These are phyloP conservation scores for Aspergillus floridensis DNA, from an alignment of 2,329 filamentous ascomycete species.

Conservation along the genomic window DNA sequence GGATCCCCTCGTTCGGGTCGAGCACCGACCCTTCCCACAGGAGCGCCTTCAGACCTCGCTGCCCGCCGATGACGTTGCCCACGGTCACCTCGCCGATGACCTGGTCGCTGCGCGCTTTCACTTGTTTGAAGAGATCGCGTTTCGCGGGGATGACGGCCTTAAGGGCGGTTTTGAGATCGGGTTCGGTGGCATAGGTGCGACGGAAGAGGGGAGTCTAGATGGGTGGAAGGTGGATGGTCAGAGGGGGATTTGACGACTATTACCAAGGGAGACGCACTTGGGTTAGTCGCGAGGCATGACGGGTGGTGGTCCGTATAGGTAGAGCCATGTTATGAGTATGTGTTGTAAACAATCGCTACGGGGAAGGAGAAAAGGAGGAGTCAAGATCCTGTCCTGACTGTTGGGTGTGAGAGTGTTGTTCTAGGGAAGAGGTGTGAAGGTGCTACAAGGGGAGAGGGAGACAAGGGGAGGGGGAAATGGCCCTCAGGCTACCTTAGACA, in stretches of 20 bases:
- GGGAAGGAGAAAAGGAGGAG: not conserved
- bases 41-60: slow-evolving; percentile 97
- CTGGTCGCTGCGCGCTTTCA: slow-evolving; percentile 81
- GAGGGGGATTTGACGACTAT: not conserved
- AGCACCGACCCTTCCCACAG: slow-evolving; percentile 98
- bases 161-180: slow-evolving; percentile 84
- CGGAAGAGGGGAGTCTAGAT: slow-evolving; percentile 12
- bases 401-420: not conserved
- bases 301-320: slow-evolving; percentile 34
- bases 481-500: not conserved
- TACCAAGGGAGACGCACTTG: slow-evolving; percentile 28
- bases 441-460: not conserved
- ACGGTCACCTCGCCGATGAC: slow-evolving; percentile 90
- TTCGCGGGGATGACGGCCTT: slow-evolving; percentile 84
- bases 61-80: slow-evolving; percentile 90
- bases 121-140: slow-evolving; percentile 86
- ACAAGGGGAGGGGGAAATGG: not conserved
- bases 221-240: not conserved
- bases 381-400: not conserved
- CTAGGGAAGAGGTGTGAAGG: slow-evolving; percentile 6
- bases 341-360: not conserved
- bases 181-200: slow-evolving; percentile 62
- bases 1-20: slow-evolving; percentile 94
- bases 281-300: slow-evolving; percentile 38
- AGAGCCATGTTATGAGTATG: slow-evolving; percentile 21